These are phyloP conservation scores for Diaporthe longicolla DNA, from an alignment of 2,329 filamentous ascomycete genomes.

Conservation along the genomic window DNA sequence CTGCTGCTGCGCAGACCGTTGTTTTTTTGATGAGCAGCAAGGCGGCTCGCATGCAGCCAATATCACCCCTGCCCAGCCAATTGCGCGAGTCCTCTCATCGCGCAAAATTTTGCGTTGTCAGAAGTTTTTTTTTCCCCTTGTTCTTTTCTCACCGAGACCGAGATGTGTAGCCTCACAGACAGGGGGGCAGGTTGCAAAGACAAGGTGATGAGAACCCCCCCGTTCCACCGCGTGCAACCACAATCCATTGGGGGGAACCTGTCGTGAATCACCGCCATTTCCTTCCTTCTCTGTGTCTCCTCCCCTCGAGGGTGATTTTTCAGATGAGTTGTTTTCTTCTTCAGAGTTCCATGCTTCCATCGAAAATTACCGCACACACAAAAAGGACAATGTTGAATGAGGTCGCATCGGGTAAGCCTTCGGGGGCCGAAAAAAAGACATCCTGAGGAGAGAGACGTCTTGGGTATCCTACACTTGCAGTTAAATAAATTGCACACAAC, in stretches of 20 bases:
- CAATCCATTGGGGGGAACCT: not conserved
- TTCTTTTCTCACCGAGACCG: not conserved
- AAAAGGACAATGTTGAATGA: not conserved
- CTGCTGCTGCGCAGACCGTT: not conserved
- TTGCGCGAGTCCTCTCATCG: slow-evolving; percentile 12
- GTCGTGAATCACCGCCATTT: not conserved
- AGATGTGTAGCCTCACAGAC: not conserved
- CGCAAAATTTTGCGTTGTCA: not conserved
- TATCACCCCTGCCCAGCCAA: slow-evolving; percentile 10
- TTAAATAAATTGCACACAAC: not conserved
- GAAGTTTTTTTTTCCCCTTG: not conserved
- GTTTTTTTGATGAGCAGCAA: not conserved
- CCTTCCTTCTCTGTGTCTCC: not conserved
- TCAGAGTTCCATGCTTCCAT: not conserved
- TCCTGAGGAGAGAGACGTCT: too few species aligned
- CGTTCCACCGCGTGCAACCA: not conserved
- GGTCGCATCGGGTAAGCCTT: slow-evolving; percentile 3
- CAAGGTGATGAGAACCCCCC: not conserved
- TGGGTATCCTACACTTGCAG: slow-evolving; percentile 35
- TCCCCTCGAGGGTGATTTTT: not conserved
- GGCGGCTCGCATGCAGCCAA: slow-evolving; percentile 13
- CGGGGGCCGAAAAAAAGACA: not conserved
- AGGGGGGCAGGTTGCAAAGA: not conserved
- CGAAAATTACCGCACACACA: not conserved
- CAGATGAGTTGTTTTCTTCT: not conserved